Conservation (phyloP, 352 stramenopile genomes). For the Thalassiosira pacifica region DNA sequence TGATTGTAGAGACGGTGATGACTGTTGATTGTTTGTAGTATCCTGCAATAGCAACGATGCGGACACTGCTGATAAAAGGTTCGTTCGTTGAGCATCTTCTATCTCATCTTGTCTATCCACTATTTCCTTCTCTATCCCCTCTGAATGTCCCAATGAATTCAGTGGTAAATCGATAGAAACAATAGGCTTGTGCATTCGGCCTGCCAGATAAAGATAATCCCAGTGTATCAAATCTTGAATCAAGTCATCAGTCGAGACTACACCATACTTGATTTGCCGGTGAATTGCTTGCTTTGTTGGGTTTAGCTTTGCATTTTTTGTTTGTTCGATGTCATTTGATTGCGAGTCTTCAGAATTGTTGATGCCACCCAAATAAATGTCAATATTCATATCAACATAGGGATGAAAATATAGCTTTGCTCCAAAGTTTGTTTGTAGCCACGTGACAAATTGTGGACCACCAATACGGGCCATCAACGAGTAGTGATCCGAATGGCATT, state of each 20-base stretch:
- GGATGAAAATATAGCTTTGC: constrained; percentile 73
- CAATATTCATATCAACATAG: constrained; percentile 52
- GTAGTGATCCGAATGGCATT: constrained; percentile 79
- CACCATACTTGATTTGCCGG: constrained; percentile 84
- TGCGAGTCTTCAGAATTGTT: not conserved
- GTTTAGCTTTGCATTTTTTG: not conserved
- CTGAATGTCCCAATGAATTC: not conserved
- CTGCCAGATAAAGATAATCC: constrained; percentile 83
- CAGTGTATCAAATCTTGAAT: constrained; percentile 78
- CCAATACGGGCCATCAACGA: constrained; percentile 51
- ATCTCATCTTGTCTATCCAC: constrained; percentile 47
- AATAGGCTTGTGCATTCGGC: constrained; percentile 85
- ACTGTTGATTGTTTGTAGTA: constrained; percentile 25
- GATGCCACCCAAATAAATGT: constrained; percentile 16
- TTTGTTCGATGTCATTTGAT: constrained; percentile 21
- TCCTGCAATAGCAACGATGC: constrained; percentile 70
- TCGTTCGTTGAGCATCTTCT: constrained; percentile 62
- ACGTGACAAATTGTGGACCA: constrained; percentile 54
- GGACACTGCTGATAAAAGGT: constrained; percentile 74
- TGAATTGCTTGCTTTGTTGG: constrained; percentile 21
- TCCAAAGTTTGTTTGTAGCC: constrained; percentile 66
- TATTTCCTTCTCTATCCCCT: constrained; percentile 23
- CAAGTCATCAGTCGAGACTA: constrained; percentile 77
- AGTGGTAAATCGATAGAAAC: constrained; percentile 49
- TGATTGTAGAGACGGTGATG: constrained; percentile 14